Evolutionary conservation across 2,329 filamentous ascomycete species (phyloP).

Genomic region (Lasiodiplodia hormozganensis): DNA sequence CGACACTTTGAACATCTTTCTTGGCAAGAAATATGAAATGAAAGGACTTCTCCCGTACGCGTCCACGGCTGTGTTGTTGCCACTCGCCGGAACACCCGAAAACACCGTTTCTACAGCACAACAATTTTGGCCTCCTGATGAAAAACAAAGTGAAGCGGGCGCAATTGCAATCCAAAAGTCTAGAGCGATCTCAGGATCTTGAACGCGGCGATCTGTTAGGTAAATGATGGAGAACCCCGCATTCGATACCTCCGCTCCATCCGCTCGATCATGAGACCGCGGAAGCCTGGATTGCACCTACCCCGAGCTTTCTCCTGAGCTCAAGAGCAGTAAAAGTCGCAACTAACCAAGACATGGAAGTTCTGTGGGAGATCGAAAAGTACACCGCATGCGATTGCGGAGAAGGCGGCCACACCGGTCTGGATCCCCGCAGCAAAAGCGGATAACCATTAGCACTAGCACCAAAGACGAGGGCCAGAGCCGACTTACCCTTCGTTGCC

Average conservation of each 20-base stretch:
- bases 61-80: background rate
- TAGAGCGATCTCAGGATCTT: background rate
- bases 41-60: background rate
- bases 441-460: background rate
- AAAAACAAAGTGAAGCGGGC: too few relatives aligned
- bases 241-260: background rate
- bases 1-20: conserved; percentile 3
- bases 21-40: background rate
- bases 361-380: background rate
- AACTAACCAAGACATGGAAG: background rate
- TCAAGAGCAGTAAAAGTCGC: background rate
- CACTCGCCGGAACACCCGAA: background rate
- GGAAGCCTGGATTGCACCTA: background rate
- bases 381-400: background rate
- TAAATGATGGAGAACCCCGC: conserved; percentile 13
- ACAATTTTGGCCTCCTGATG: background rate
- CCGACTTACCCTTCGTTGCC: background rate
- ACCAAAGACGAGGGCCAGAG: background rate
- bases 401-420: too few relatives aligned
- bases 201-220: conserved; percentile 4
- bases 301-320: background rate
- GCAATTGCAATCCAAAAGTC: too few relatives aligned
- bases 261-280: background rate
- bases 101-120: background rate
- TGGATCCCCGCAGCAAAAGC: background rate